Conservation (phyloP, 169 alveolate genomes). For the Cryptosporidium parvum region DNA sequence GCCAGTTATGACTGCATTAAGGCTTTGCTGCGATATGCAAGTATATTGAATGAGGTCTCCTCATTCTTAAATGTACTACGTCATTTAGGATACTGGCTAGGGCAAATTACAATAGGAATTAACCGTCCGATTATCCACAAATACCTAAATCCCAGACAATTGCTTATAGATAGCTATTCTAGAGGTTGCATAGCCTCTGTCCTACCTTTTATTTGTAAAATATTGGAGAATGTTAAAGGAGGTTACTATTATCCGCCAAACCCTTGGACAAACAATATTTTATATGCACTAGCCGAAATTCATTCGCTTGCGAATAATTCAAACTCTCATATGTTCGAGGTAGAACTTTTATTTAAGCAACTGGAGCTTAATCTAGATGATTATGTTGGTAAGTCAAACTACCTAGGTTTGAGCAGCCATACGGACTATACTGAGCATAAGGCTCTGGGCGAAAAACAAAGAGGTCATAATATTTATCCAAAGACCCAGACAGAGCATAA, state of each 20-base stretch:
- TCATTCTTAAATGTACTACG: constrained; percentile 89
- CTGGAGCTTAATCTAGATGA: constrained; percentile 81
- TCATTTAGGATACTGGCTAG: constrained; percentile 92
- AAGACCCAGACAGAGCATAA: constrained; percentile 57
- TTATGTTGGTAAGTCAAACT: constrained; percentile 44
- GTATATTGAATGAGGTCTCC: constrained; percentile 85
- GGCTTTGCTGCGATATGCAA: constrained; percentile 83
- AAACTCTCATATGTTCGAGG: constrained; percentile 87
- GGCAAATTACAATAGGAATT: constrained; percentile 88
- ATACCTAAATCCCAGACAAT: constrained; percentile 87
- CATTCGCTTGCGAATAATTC: constrained; percentile 85
- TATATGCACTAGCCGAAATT: constrained; percentile 88
- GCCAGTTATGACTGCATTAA: constrained; percentile 89
- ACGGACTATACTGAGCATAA: constrained; percentile 13
- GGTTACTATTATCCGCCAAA: constrained; percentile 92
- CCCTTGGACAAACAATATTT: constrained; percentile 92
- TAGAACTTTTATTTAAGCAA: constrained; percentile 89
- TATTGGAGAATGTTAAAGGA: constrained; percentile 83
- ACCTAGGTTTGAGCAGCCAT: constrained; percentile 30
- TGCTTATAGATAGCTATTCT: constrained; percentile 86
- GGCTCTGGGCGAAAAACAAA: constrained; percentile 62
- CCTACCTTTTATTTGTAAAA: constrained; percentile 89
- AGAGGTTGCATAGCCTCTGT: constrained; percentile 85
- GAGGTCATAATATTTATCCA: background rate
- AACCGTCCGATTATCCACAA: constrained; percentile 89